phyloP scores from a whole-genome alignment of 2,329 filamentous ascomycete genomes.

The Fusarium sp. region DNA sequence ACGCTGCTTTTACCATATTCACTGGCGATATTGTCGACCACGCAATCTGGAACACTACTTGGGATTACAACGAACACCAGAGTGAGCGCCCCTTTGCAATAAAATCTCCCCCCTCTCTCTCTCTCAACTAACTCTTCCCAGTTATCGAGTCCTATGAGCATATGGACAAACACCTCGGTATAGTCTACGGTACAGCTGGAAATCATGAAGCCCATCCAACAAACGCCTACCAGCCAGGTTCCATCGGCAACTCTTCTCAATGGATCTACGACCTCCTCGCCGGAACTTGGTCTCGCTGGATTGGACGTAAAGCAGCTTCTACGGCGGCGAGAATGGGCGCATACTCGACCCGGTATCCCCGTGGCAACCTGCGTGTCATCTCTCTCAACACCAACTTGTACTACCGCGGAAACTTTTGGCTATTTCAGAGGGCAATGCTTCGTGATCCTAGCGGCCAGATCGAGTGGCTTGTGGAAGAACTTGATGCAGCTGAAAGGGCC shows the following conservation, averaged over 20 bases:
- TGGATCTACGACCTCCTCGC: constrained; percentile 65
- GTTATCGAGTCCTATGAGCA: constrained; percentile 60
- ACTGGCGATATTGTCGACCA: constrained; percentile 69
- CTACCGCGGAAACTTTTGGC: constrained; percentile 68
- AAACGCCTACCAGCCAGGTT: constrained; percentile 61
- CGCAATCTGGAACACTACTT: constrained; percentile 59
- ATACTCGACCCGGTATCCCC: constrained; percentile 60
- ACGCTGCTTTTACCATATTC: constrained; percentile 66
- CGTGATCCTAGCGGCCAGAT: constrained; percentile 64
- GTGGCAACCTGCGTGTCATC: constrained; percentile 64
- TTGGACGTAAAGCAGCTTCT: constrained; percentile 50
- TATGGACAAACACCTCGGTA: constrained; percentile 56
- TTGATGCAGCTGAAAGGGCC: constrained; percentile 63
- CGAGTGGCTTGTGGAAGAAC: constrained; percentile 63
- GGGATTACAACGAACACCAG: constrained; percentile 46
- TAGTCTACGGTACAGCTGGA: constrained; percentile 64
- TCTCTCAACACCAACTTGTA: constrained; percentile 70
- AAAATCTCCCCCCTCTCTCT: no score
- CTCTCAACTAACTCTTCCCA: constrained; percentile 19
- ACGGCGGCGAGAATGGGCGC: constrained; percentile 57
- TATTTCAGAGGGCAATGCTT: constrained; percentile 62
- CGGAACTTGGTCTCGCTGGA: constrained; percentile 59
- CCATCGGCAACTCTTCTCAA: constrained; percentile 54
- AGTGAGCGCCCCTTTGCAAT: constrained; percentile 39
- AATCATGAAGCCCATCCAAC: constrained; percentile 67